Evolutionary conservation across 768 basidiomycete species (phyloP).

Genomic region (Gelatoporia subvermispora): DNA sequence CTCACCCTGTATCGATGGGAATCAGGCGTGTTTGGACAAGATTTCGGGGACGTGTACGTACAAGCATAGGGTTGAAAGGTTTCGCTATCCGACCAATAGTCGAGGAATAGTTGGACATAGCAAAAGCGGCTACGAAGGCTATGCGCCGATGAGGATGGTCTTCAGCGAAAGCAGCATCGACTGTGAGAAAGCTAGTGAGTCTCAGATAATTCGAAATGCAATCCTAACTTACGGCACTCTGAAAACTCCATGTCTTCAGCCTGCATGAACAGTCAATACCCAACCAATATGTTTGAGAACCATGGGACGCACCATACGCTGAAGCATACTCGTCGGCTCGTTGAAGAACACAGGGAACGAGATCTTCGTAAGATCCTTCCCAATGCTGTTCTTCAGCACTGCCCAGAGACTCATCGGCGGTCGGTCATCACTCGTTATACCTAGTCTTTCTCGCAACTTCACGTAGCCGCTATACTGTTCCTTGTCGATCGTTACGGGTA

Average conservation of each 20-base stretch:
- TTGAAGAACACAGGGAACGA: constrained; percentile 93
- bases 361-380: constrained; percentile 95
- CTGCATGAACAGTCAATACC: constrained; percentile 18
- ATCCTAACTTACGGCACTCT: constrained; percentile 65
- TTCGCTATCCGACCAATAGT: constrained; percentile 96
- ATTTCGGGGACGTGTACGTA: constrained; percentile 30
- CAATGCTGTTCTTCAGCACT: constrained; percentile 91
- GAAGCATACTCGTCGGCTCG: constrained; percentile 93
- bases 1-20: constrained; percentile 52
- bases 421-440: constrained; percentile 67
- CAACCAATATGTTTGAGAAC: not conserved
- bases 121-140: constrained; percentile 93
- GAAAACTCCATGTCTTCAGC: constrained; percentile 98
- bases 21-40: not conserved
- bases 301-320: constrained; percentile 67
- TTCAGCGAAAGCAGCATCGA: constrained; percentile 81
- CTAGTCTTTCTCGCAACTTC: constrained; percentile 53
- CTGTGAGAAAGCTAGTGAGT: constrained; percentile 28
- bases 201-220: not conserved
- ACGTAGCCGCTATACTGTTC: constrained; percentile 65
- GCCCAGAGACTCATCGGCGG: constrained; percentile 92
- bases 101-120: constrained; percentile 96
- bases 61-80: constrained; percentile 95
- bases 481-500: constrained; percentile 32
- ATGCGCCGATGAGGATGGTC: constrained; percentile 74